Base-by-base conservation (phyloP, 2,329 filamentous ascomycete species). In the Apiospora koreana region DNA sequence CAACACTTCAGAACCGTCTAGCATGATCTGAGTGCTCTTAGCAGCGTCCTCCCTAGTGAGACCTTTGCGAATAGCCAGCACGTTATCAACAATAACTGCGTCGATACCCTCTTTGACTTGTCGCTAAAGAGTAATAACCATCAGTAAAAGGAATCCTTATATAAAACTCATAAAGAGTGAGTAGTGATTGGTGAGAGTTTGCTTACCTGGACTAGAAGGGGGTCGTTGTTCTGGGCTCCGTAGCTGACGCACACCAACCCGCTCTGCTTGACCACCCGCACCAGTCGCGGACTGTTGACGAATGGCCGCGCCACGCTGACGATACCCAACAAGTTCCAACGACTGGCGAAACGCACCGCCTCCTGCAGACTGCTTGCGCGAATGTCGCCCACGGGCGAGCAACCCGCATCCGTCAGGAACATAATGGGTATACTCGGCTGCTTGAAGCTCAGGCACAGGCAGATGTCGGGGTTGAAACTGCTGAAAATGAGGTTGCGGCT, bases 41-140 rank as follows among this genome's bases (percentile, higher is more conserved):
- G 41, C 35, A 25, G 43, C 75, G 68, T 79, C 72, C n/a, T 77
- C 77, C 43, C 78, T 82, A 1, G 93, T 96, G 72, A 99, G 86
- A 0, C 94, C 95, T 81, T 97, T 94, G 65, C 95, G 91, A 75
- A 99, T 98, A 50, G 94, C 94, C 41, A 98, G 88, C 3, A 99
- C 95, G 72, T 90, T 96, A 79, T 99, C 96, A 18, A 98, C 96
- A 78, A 99, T 99, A 69, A 99, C 95, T 1, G 96, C 96, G 79
- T 99, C 96, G 72, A 99, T 98, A 65, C 96, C 95, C 81, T 98
- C 94, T 69, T 94, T 93, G 12, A 97, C 94, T 91, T 99, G 96
- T 73, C 92, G 84, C 91, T 95, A 78, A 74, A 68, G 74, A 68
- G 1, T 9, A n/a, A 62, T 9, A 43, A 9, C 54, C 25, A n/a